Conservation (phyloP, 306 rosid genomes). For the Begonia fuchsioides region DNA sequence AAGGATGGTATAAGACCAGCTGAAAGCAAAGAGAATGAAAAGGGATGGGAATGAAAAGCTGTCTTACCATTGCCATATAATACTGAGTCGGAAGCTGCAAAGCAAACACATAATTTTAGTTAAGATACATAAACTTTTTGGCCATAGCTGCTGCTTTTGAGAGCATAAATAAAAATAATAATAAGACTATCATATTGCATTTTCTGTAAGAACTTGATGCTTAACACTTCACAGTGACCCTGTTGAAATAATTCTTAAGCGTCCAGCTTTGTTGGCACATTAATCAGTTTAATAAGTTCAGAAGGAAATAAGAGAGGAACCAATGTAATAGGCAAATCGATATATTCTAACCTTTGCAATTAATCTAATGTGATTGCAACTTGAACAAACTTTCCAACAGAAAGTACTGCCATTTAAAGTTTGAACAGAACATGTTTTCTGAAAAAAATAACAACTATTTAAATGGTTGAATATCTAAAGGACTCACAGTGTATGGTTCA, state of each 20-base stretch:
- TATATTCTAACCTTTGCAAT: too few relatives aligned
- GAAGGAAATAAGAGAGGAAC: slow-evolving; percentile 6
- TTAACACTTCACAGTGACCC: too few relatives aligned
- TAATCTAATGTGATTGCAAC: not conserved
- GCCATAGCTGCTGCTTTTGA: too few relatives aligned
- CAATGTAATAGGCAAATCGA: not conserved
- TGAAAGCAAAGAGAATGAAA: slow-evolving; percentile 7
- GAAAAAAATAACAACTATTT: not conserved
- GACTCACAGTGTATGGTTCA: slow-evolving; percentile 85
- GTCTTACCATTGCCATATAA: slow-evolving; percentile 63
- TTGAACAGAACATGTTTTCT: not conserved
- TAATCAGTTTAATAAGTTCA: not conserved
- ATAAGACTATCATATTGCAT: too few relatives aligned
- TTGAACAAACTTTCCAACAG: not conserved
- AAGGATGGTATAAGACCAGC: slow-evolving; percentile 12
- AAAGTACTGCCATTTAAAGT: not conserved
- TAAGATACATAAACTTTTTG: slow-evolving; percentile 4
- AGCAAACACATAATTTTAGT: slow-evolving; percentile 16
- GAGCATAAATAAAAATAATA: too few relatives aligned
- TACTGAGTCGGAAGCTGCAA: slow-evolving; percentile 86
- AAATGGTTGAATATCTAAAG: not conserved
- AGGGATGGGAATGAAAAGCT: not conserved
- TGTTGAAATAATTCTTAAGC: too few relatives aligned
- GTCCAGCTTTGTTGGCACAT: too few relatives aligned
- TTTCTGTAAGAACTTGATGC: too few relatives aligned